Evolutionary conservation across 116 monocot genomes (phyloP).

Genomic region (Phalaenopsis hybrid): DNA sequence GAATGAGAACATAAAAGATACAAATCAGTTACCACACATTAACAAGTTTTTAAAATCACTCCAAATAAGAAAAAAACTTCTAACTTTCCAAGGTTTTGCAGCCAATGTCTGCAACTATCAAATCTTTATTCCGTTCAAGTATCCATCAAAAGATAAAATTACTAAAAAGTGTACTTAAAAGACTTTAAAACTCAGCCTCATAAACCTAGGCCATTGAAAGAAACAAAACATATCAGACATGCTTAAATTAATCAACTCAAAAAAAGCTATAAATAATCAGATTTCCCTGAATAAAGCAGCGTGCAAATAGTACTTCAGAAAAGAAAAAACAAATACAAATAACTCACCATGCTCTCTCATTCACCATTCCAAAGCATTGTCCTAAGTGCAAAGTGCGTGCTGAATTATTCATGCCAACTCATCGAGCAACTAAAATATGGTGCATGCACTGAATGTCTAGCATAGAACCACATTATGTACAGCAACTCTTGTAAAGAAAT

Average conservation of each 20-base stretch:
- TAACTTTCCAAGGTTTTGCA: neutral
- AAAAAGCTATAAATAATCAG: neutral
- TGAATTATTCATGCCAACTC: neutral
- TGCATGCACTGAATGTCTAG: neutral
- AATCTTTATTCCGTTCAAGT: neutral
- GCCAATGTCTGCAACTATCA: neutral
- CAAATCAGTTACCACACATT: neutral
- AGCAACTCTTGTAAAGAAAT: neutral
- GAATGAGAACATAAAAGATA: constrained; percentile 6
- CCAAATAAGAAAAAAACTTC: neutral
- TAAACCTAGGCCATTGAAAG: neutral
- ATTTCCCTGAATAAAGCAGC: neutral
- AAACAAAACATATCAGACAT: neutral
- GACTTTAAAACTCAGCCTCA: neutral
- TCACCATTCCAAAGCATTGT: neutral
- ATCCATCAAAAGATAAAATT: neutral
- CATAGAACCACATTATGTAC: neutral
- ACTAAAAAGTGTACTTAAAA: neutral
- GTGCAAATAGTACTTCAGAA: neutral
- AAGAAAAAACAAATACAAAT: neutral
- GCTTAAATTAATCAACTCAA: neutral
- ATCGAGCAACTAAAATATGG: neutral
- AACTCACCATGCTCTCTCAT: neutral
- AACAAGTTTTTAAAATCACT: neutral
- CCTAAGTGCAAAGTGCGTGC: neutral